Conservation (phyloP, 129 eudicot genomes). For the Tagetes erecta region DNA sequence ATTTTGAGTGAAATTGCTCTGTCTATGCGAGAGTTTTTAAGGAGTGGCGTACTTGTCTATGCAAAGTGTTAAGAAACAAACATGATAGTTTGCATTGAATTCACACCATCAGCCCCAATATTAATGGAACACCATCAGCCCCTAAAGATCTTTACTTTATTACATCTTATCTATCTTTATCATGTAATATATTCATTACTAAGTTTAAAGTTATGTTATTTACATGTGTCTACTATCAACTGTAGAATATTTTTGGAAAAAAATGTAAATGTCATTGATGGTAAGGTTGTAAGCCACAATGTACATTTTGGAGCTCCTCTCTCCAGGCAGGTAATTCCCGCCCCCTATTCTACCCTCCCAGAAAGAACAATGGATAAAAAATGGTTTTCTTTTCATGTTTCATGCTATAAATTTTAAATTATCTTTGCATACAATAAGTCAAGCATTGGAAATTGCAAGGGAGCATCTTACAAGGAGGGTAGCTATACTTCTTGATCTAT, state of each 20-base stretch:
- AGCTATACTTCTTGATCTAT: too few species aligned
- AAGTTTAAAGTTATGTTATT: neutral
- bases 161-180: neutral
- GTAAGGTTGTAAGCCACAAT: conserved; percentile 79
- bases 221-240: neutral
- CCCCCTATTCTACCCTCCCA: too few species aligned
- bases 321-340: conserved; percentile 67
- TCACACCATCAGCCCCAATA: neutral
- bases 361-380: too few species aligned
- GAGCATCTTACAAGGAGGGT: conserved; percentile 83
- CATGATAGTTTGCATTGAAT: conserved; percentile 38
- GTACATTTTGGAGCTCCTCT: conserved; percentile 78
- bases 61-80: too few species aligned
- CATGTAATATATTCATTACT: neutral
- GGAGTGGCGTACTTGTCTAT: too few species aligned
- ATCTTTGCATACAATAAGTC: conserved; percentile 76
- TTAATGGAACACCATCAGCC: neutral
- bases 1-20: too few species aligned
- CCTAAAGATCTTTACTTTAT: too few species aligned
- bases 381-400: neutral
- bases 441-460: conserved; percentile 88
- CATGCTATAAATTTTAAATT: neutral
- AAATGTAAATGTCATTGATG: conserved; percentile 72
- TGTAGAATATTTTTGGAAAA: conserved; percentile 82
- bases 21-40: too few species aligned